Percentiles rank a stretch among this genome's conserved stretches.
phyloP scores from a whole-genome alignment of 805 yeast genomes.

The Candida parachauliodes region DNA sequence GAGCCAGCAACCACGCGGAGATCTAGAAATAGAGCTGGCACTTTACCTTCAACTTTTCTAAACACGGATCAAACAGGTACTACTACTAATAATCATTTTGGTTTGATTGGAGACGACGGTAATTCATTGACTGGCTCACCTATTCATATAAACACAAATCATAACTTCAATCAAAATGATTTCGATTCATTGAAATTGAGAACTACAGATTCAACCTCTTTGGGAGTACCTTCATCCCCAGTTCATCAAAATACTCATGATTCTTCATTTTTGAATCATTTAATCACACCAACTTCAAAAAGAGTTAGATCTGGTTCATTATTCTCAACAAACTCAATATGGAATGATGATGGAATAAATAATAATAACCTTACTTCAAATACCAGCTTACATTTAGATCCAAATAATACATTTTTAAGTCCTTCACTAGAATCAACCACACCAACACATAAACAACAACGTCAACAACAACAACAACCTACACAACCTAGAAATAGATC shows the following conservation, averaged over 20 bases:
- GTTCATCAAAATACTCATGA: background rate
- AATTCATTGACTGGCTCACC: conserved; percentile 9
- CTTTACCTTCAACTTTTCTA: conserved; percentile 62
- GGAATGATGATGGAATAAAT: conserved; percentile 51
- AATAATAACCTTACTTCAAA: conserved; percentile 40
- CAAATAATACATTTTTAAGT: conserved; percentile 8
- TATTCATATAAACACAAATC: conserved; percentile 16
- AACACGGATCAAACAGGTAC: conserved; percentile 10
- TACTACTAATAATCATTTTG: too few species aligned
- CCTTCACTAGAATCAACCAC: conserved; percentile 2
- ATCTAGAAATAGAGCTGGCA: conserved; percentile 70
- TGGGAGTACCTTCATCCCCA: conserved; percentile 5
- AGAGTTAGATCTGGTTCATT: conserved; percentile 58
- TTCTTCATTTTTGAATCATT: background rate
- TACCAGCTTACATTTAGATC: conserved; percentile 13
- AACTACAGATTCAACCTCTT: conserved; percentile 8
- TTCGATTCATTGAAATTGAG: conserved; percentile 27
- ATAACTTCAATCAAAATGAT: conserved; percentile 16
- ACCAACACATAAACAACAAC: too few species aligned
- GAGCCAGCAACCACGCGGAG: background rate
- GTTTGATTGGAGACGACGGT: too few species aligned
- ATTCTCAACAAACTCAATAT: conserved; percentile 48
- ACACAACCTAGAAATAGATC: conserved; percentile 41
- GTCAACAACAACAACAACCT: conserved; percentile 5
- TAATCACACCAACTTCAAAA: conserved; percentile 13